These are phyloP conservation scores for Tephrocybe sp. DNA, from an alignment of 768 basidiomycete species.

Conservation along the genomic window DNA sequence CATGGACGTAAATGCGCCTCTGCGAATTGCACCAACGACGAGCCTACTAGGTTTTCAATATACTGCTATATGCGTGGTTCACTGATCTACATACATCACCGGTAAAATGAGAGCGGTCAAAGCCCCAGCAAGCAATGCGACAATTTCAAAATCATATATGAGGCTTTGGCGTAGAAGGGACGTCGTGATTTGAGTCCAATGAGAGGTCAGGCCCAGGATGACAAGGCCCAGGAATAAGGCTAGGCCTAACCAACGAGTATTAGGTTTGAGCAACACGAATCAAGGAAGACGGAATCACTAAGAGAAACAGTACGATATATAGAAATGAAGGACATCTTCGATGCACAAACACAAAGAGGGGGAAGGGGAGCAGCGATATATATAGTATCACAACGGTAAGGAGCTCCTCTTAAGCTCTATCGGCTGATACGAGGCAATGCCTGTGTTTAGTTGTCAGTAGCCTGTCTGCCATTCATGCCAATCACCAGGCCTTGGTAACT, in stretches of 20 bases:
- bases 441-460: neutral
- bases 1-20: slow-evolving; percentile 13
- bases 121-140: slow-evolving; percentile 10
- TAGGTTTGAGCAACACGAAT: neutral
- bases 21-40: slow-evolving; percentile 11
- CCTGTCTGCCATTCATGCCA: too few relatives aligned
- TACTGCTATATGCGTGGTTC: neutral
- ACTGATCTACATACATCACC: slow-evolving; percentile 6
- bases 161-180: neutral
- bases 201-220: slow-evolving; percentile 11
- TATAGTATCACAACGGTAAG: too few relatives aligned
- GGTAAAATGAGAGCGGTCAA: slow-evolving; percentile 9
- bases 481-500: too few relatives aligned
- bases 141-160: slow-evolving; percentile 9
- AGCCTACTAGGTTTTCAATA: slow-evolving; percentile 4
- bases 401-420: neutral
- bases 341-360: neutral
- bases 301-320: slow-evolving; percentile 7
- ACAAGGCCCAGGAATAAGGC: slow-evolving; percentile 10
- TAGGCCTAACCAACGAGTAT: slow-evolving; percentile 1
- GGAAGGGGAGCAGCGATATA: neutral
- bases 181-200: slow-evolving; percentile 7
- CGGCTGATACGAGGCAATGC: neutral
- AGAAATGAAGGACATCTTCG: slow-evolving; percentile 14
- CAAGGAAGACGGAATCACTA: neutral